Percentiles rank a stretch among this genome's conserved stretches.
Conservation (phyloP, 2,329 filamentous ascomycete species). For the Monosporascus cannonballus region DNA sequence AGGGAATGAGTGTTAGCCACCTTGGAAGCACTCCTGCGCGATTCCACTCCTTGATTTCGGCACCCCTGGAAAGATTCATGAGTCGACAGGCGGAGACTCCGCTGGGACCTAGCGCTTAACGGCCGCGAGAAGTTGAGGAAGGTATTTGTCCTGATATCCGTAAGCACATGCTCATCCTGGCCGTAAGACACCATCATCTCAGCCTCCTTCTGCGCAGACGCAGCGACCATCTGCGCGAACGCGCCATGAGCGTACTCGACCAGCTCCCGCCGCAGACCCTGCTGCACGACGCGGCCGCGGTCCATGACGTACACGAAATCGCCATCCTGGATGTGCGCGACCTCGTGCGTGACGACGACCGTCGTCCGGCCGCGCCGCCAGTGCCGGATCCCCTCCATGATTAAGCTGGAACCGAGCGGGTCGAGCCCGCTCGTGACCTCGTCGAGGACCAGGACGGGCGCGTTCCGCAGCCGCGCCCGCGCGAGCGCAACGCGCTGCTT, state of each 20-base stretch:
- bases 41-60: not conserved
- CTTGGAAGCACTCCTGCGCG: conserved; percentile 1
- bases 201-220: conserved; percentile 3
- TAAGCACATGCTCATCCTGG: not conserved
- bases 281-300: conserved; percentile 58
- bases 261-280: conserved; percentile 58
- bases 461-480: conserved; percentile 68
- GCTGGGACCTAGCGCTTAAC: conserved; percentile 10
- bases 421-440: conserved; percentile 86
- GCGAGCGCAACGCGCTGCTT: conserved; percentile 77
- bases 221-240: conserved; percentile 38
- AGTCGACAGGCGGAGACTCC: conserved; percentile 4
- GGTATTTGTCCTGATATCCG: conserved; percentile 1
- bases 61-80: conserved; percentile 6
- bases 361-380: conserved; percentile 83
- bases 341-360: conserved; percentile 88
- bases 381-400: conserved; percentile 68
- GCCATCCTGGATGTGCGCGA: conserved; percentile 62
- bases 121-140: conserved; percentile 13
- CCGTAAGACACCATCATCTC: conserved; percentile 7
- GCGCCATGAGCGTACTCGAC: conserved; percentile 32
- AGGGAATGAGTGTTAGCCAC: not conserved
- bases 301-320: conserved; percentile 82
- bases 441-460: conserved; percentile 77
- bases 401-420: conserved; percentile 56